Conservation (phyloP, 306 rosid genomes). For the Corylus heterophylla region DNA sequence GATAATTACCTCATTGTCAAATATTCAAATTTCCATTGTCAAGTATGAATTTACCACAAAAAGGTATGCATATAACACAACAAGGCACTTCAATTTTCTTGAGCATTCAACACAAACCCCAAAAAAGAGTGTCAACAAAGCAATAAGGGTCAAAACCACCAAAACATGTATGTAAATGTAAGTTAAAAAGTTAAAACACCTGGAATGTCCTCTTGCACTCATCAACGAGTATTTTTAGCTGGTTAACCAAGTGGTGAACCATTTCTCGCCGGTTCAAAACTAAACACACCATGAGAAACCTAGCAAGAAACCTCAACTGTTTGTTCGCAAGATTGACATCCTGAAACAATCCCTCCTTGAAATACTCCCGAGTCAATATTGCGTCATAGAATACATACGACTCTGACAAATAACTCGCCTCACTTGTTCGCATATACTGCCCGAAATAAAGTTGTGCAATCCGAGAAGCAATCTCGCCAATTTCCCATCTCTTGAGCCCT, state of each 20-base stretch:
- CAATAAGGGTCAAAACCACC: neutral
- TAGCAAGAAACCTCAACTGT: conserved; percentile 77
- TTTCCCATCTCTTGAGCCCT: conserved; percentile 82
- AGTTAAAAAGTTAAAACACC: conserved; percentile 35
- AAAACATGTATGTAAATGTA: neutral
- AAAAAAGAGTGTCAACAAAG: neutral
- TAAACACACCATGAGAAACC: conserved; percentile 84
- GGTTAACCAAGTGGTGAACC: conserved; percentile 74
- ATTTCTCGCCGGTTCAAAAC: conserved; percentile 70
- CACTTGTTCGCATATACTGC: conserved; percentile 90
- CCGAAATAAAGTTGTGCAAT: conserved; percentile 91
- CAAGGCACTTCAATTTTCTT: neutral
- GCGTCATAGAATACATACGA: conserved; percentile 89
- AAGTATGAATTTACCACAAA: neutral
- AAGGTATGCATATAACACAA: neutral
- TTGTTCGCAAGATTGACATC: conserved; percentile 73
- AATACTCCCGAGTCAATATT: conserved; percentile 81
- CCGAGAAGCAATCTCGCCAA: conserved; percentile 94
- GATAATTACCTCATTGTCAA: neutral
- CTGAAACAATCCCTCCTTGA: conserved; percentile 78
- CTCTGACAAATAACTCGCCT: conserved; percentile 78
- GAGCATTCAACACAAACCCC: conserved; percentile 9
- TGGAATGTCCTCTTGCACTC: conserved; percentile 87
- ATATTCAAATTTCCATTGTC: neutral
- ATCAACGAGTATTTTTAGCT: conserved; percentile 68